Base-by-base conservation (phyloP, 1,284 basidiomycete genomes). In the Ustilago bromivora region DNA sequence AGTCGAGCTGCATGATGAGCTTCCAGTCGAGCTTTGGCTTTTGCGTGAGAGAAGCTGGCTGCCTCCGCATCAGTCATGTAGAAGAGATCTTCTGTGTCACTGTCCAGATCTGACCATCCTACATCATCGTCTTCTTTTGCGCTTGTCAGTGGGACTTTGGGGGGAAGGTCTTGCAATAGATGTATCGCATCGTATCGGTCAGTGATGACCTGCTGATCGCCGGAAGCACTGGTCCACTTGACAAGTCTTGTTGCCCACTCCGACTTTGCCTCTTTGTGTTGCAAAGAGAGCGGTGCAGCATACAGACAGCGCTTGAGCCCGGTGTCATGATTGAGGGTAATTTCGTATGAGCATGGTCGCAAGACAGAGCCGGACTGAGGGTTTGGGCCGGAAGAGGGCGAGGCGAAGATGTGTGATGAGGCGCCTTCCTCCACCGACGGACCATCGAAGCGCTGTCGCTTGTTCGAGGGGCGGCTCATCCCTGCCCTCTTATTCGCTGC, bases 81-180 rank as follows among this genome's bases (percentile, higher is more conserved):
- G 61, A 75, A 75, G 4, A 71, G 9, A 28, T 75, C 67, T 55
- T 75, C 72, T 5, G 61, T 34, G n/a, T 75, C 72, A 46, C 64
- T 64, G 31, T 66, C 64, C 6, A 75, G 61, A 13, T 71, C 72
- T 8, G 72, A 75, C 62, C 63, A 75, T n/a, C 64, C 72, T 0
- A 46, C n/a, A 4, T 57, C 64, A 6, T 59, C 60, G 6, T 36
- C 55, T n/a, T n/a, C 34, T 19, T 32, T 34, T n/a, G 38, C 17
- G 56, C 7, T 19, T 55, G n/a, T 8, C 13, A 11, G 32, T 17
- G n/a, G 32, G 23, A 19, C 15, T 15, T 46, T 46, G 43, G 43
- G 8, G 1, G 66, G 66, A 8, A 66, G 47, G 0, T 57, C n/a
- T 2, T 43, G 34, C 12, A 75, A 64, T 7, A 75, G 64, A 53